These are phyloP conservation scores for Gryganskiella cystojenkinii DNA, from an alignment of 192 early-diverging fungal genomes.

Conservation along the genomic window DNA sequence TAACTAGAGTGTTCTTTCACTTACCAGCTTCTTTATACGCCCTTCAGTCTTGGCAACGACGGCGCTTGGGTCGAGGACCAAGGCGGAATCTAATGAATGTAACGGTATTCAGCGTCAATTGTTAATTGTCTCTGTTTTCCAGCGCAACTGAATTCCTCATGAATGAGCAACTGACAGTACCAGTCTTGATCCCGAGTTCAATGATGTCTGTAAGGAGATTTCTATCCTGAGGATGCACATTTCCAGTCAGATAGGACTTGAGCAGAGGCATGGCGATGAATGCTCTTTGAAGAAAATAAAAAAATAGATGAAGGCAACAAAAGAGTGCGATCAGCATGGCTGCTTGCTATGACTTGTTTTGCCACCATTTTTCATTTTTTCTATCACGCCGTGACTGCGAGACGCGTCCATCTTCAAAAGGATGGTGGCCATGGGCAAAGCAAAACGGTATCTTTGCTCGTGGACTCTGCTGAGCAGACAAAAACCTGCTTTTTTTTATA, in stretches of 20 bases:
- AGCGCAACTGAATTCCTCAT: neutral
- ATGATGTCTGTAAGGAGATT: slow-evolving; percentile 20
- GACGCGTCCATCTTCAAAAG: too few relatives aligned
- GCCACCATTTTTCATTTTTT: too few relatives aligned
- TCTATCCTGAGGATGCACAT: slow-evolving; percentile 17
- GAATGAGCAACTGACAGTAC: slow-evolving; percentile 2
- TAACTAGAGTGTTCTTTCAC: neutral
- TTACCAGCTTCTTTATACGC: neutral
- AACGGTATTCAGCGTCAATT: neutral
- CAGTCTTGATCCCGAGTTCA: slow-evolving; percentile 43
- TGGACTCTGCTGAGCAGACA: too few relatives aligned
- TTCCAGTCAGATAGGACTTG: slow-evolving; percentile 17
- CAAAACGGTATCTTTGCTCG: too few relatives aligned
- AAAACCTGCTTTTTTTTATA: too few relatives aligned
- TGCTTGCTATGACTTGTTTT: too few relatives aligned
- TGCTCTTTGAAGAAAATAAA: neutral
- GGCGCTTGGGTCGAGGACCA: too few relatives aligned
- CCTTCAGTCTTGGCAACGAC: too few relatives aligned
- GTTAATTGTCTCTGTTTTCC: neutral
- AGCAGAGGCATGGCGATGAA: slow-evolving; percentile 25
- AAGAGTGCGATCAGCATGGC: too few relatives aligned
- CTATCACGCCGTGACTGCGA: too few relatives aligned
- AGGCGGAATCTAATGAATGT: too few relatives aligned
- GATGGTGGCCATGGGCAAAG: too few relatives aligned
- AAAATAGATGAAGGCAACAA: neutral